Percentiles rank a stretch among this genome's conserved stretches.
Conservation (phyloP, 2,329 filamentous ascomycete genomes). For the Verticillium longisporum region DNA sequence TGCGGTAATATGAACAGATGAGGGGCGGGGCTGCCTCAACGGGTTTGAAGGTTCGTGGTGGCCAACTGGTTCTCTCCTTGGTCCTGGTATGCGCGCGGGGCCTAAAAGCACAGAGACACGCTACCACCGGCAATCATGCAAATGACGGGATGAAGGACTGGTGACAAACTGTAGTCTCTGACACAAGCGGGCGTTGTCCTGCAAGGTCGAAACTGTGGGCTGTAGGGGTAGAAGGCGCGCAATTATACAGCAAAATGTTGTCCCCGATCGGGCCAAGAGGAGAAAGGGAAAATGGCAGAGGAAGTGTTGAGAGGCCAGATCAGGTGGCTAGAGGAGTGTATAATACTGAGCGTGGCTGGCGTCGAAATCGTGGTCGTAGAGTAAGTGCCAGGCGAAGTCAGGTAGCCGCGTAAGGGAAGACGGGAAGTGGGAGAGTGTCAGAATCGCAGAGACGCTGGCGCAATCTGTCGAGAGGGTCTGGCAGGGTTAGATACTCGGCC, state of each 20-base stretch:
- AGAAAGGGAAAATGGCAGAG: constrained; percentile 3
- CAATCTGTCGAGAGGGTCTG: background rate
- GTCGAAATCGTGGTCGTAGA: background rate
- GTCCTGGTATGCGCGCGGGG: background rate
- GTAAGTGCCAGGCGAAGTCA: background rate
- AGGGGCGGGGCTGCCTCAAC: background rate
- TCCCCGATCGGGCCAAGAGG: constrained; percentile 3
- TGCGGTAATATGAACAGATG: background rate
- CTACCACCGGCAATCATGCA: background rate
- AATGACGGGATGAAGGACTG: background rate
- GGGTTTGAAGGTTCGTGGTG: background rate
- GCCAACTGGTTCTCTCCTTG: background rate
- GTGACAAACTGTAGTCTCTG: background rate
- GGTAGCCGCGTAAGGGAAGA: background rate
- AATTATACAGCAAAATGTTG: constrained; percentile 1
- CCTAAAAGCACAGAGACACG: background rate
- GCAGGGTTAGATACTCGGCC: constrained; percentile 18
- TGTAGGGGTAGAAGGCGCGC: constrained; percentile 6
- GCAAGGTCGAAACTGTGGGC: constrained; percentile 1
- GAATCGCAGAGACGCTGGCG: background rate
- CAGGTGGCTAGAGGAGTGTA: background rate
- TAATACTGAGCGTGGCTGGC: background rate
- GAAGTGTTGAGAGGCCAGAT: background rate
- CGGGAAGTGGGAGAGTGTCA: background rate
- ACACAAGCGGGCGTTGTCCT: background rate